Percentiles rank a stretch among this genome's conserved stretches.
These are phyloP conservation scores for Phytophthora sojae DNA, from an alignment of 352 stramenopile genomes.

Conservation along the genomic window DNA sequence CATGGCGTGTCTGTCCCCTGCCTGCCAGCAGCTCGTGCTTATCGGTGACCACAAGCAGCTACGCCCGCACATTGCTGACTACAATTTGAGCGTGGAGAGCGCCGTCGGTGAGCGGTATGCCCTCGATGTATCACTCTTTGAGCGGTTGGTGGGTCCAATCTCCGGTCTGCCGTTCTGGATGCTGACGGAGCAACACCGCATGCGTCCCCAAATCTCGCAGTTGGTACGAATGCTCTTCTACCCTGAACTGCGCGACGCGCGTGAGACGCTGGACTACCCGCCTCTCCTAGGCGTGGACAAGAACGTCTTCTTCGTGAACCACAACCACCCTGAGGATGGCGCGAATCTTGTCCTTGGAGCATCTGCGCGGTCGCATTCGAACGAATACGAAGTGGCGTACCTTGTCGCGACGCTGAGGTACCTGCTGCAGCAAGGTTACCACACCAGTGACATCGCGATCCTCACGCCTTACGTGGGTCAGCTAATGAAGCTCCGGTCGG, in stretches of 20 bases:
- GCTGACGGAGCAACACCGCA: conserved; percentile 80
- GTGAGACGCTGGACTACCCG: conserved; percentile 58
- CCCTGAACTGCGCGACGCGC: conserved; percentile 63
- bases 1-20: conserved; percentile 61
- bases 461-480: conserved; percentile 89
- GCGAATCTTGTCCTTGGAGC: conserved; percentile 25
- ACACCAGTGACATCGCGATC: conserved; percentile 67
- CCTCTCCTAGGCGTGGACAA: conserved; percentile 58
- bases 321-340: conserved; percentile 54
- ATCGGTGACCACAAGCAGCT: conserved; percentile 92
- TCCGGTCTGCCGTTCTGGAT: conserved; percentile 47
- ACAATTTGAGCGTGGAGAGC: conserved; percentile 72
- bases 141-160: conserved; percentile 57
- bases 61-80: conserved; percentile 75
- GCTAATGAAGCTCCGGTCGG: conserved; percentile 61
- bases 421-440: conserved; percentile 78
- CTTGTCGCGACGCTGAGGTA: conserved; percentile 76
- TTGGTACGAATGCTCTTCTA: conserved; percentile 79
- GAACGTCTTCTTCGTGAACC: conserved; percentile 81
- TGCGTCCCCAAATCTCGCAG: conserved; percentile 82
- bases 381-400: conserved; percentile 70
- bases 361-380: conserved; percentile 61
- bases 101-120: conserved; percentile 57
- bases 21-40: conserved; percentile 83
- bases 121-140: conserved; percentile 88